Percentiles rank a stretch among this genome's conserved stretches.
phyloP scores from a whole-genome alignment of 1,284 basidiomycete genomes.

The Melanopsichium pennsylvanicum region DNA sequence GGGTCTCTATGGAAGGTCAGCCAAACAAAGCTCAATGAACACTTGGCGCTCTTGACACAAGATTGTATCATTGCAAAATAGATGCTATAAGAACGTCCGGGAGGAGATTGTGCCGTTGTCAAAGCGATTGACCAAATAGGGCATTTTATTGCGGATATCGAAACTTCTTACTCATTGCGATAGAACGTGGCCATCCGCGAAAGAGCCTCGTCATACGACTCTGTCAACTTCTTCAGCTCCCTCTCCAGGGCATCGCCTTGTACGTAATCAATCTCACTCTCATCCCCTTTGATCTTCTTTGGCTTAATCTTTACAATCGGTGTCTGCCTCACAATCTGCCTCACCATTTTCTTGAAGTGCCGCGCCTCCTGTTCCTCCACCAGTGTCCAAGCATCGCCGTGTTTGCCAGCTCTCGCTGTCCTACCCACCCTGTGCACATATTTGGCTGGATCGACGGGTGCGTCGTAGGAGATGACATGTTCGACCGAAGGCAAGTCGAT shows the following conservation, averaged over 20 bases:
- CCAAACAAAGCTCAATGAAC: too few species aligned
- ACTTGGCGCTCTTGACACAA: too few species aligned
- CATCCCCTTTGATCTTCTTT: conserved; percentile 16
- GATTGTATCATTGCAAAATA: too few species aligned
- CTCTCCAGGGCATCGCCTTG: conserved; percentile 23
- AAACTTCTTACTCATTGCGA: conserved; percentile 21
- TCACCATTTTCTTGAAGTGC: conserved; percentile 45
- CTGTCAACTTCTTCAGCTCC: conserved; percentile 25
- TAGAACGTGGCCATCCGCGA: conserved; percentile 45
- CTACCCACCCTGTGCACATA: conserved; percentile 96
- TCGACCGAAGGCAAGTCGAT: conserved; percentile 91
- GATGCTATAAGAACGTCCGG: too few species aligned
- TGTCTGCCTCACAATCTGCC: conserved; percentile 30
- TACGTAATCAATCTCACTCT: conserved; percentile 20
- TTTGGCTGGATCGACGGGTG: conserved; percentile 94
- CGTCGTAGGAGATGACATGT: conserved; percentile 93
- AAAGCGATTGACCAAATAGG: conserved; percentile 2
- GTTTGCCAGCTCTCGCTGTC: conserved; percentile 87
- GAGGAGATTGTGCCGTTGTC: conserved; percentile 4
- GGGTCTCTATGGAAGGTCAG: too few species aligned
- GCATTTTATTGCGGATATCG: conserved; percentile 2
- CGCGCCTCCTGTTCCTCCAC: conserved; percentile 87
- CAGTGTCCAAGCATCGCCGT: conserved; percentile 88
- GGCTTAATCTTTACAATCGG: conserved; percentile 43
- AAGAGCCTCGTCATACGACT: conserved; percentile 47